phyloP scores from a whole-genome alignment of 306 rosid species.

The Gillenia trifoliata region DNA sequence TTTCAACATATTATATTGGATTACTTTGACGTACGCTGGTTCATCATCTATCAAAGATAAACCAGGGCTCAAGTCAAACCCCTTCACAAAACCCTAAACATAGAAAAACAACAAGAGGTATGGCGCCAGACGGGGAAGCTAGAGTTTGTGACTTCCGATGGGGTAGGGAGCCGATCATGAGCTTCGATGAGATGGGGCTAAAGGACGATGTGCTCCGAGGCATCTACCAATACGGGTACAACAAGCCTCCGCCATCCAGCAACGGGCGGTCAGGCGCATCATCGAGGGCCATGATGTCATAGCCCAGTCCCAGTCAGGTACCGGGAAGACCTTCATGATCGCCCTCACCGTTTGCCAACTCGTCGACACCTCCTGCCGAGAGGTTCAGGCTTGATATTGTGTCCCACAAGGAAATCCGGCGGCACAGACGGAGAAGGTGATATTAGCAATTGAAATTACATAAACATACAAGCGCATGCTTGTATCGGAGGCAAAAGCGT shows the following conservation, averaged over 20 bases:
- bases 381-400: conserved; percentile 85
- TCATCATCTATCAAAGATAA: no score
- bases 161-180: conserved; percentile 63
- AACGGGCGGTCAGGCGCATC: conserved; percentile 84
- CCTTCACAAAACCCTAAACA: no score
- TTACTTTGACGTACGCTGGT: no score
- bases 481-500: conserved; percentile 95
- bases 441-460: conserved; percentile 77
- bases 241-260: conserved; percentile 95
- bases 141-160: conserved; percentile 29
- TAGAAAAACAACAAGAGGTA: no score
- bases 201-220: conserved; percentile 85
- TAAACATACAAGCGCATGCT: conserved; percentile 84
- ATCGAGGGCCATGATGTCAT: conserved; percentile 91
- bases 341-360: conserved; percentile 89
- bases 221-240: conserved; percentile 79
- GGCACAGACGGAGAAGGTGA: conserved; percentile 84
- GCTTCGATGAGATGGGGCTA: conserved; percentile 89
- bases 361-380: conserved; percentile 72
- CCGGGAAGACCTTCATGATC: conserved; percentile 94
- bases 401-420: conserved; percentile 96
- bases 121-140: no score
- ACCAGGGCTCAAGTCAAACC: no score
- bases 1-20: no score
- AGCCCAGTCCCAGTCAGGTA: conserved; percentile 98